Base-by-base conservation (phyloP, 1,284 basidiomycete species). In the Ustilago hordei region DNA sequence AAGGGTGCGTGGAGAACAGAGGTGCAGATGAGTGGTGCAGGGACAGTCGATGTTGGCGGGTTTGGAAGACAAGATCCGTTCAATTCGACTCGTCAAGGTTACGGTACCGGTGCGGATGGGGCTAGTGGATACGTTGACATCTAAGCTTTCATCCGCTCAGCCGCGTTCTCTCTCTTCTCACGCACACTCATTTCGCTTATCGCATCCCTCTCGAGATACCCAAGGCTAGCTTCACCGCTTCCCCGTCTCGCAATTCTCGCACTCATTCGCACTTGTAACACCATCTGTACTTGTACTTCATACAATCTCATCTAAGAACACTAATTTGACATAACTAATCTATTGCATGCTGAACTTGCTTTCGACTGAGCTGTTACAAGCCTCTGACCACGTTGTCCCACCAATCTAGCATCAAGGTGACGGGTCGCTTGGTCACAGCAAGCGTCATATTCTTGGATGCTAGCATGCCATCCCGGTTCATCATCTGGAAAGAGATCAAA, bases 1-100 rank as follows among this genome's bases (percentile, higher is more conserved):
- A 88, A 88, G 82, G 80, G 84, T 55, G 84, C 87, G 53, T 89
- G 89, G 84, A 72, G 84, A 48, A 86, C 88, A 32, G 89, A 89
- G 81, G 87, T 89, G 52, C 87, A 87, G 73, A 75, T 84, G 64
- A 75, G 72, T 55, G 72, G 70, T 17, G 78, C 77, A 11, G 77
- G 74, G 11, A 74, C 67, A n/a, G 68, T 76, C 32, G 65, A 74
- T 39, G 70, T 69, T 0, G 77, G 77, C 11, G 68, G 58, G 0
- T 72, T 65, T n/a, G 75, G 75, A 6, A 39, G 55, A 32, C 57
- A 67, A 19, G 75, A 69, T 69, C 61, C 75, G 4, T 78, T 64
- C 57, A 71, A 69, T n/a, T 28, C 65, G 35, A 38, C 55, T 36
- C 70, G 70, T 23, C 71, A 70, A 47, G 71, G 57, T 4, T 74